Base-by-base conservation (phyloP, 768 basidiomycete genomes). In the Suillus subluteus region DNA sequence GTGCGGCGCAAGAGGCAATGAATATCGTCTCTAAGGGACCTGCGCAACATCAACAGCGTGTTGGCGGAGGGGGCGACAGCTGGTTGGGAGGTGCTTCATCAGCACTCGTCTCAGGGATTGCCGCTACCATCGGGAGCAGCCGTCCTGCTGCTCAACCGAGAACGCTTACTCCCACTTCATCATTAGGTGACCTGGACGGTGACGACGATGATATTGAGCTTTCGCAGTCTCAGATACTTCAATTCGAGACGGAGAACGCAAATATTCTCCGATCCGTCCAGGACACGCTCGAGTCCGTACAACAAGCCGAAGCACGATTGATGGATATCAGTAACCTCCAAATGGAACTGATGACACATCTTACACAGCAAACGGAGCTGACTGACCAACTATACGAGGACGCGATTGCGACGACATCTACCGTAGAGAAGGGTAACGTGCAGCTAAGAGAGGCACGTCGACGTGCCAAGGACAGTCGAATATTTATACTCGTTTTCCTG, bases 311-410 rank as follows among this genome's bases (percentile, higher is more conserved):
- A 75, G 88, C 92, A 55, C 88, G 93, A 41, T 79, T 99, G 65
- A 84, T 96, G 81, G 97, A 99, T 73, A 98, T 99, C 73, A 93
- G 93, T 71, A 86, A 92, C 50, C 80, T 99, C 65, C 98, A 99
- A 82, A 90, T 92, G 81, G 94, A 98, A 77, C 83, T 99, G 70
- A 88, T 98, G 61, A 82, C 87, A 16, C 95, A 98, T 75, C 84
- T 99, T 48, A 91, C 91, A 43, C 86, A 83, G 72, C 98, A 99
- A 82, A 92, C 92, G 3, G 96, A 96, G 80, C 78, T 96, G 70
- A 95, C 96, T 12, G 96, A 99, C 73, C 89, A 94, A 76, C 80
- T 99, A 67, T 98, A 95, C 74, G 95, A 98, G 71, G 97, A 99
- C 73, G 96, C 95, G 11, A 90, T 98, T 63, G 87, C 91, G 2